phyloP scores from a whole-genome alignment of 1,284 basidiomycete species.

The Rhodofomes roseus region DNA sequence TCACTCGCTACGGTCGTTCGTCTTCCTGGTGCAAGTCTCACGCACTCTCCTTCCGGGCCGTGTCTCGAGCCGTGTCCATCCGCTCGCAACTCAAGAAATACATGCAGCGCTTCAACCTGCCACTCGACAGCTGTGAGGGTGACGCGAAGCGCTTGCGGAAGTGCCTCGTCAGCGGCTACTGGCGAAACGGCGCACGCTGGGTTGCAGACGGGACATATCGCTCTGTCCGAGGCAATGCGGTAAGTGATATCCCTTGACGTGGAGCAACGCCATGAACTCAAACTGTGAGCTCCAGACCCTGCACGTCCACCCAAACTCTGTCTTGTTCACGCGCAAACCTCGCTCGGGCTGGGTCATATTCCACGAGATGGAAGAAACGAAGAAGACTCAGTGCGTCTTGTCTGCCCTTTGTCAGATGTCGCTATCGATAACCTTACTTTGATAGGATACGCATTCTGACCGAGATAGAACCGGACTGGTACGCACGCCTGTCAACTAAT shows the following conservation, averaged over 20 bases:
- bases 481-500: slow-evolving; percentile 7
- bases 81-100: slow-evolving; percentile 91
- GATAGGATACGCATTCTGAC: slow-evolving; percentile 51
- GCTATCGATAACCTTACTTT: not conserved
- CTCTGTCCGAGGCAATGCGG: slow-evolving; percentile 78
- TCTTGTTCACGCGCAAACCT: slow-evolving; percentile 91
- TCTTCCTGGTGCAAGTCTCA: slow-evolving; percentile 92
- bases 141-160: slow-evolving; percentile 75
- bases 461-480: slow-evolving; percentile 63
- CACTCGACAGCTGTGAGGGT: slow-evolving; percentile 78
- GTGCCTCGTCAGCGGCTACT: slow-evolving; percentile 91
- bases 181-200: slow-evolving; percentile 91
- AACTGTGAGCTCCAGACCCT: slow-evolving; percentile 51
- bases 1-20: slow-evolving; percentile 77
- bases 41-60: slow-evolving; percentile 86
- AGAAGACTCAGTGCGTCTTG: slow-evolving; percentile 73
- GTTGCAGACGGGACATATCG: slow-evolving; percentile 86
- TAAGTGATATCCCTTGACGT: slow-evolving; percentile 32
- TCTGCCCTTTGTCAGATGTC: not conserved
- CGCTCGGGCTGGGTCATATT: slow-evolving; percentile 91
- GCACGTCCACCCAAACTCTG: slow-evolving; percentile 91
- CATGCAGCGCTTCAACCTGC: slow-evolving; percentile 82
- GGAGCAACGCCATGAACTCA: slow-evolving; percentile 1
- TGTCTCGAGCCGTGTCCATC: slow-evolving; percentile 91
- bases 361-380: slow-evolving; percentile 95